These are phyloP conservation scores for Trichoderma parareesei DNA, from an alignment of 495 filamentous ascomycete species.

Conservation along the genomic window DNA sequence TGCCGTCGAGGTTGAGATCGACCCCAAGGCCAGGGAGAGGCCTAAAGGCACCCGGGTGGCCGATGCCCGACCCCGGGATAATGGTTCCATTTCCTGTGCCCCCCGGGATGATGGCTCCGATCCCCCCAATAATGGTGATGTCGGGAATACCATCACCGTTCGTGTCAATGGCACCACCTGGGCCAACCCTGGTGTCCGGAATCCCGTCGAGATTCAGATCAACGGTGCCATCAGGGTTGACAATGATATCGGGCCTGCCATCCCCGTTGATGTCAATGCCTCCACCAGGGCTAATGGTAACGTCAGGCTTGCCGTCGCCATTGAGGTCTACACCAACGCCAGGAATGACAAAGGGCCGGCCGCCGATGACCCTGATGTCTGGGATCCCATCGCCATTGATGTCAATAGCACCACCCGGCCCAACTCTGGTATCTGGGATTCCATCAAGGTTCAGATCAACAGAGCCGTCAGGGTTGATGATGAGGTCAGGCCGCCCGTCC, in stretches of 20 bases:
- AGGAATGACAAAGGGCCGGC: not conserved
- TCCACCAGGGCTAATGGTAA: not conserved
- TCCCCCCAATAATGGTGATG: not conserved
- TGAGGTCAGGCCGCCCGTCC: not conserved
- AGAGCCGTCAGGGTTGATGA: not conserved
- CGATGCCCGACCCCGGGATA: not conserved
- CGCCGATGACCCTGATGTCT: not conserved
- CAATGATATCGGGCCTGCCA: not conserved
- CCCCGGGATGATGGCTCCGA: not conserved
- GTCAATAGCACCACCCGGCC: not conserved
- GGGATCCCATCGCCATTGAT: not conserved
- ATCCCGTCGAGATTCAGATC: slow-evolving; percentile 1
- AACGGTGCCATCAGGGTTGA: not conserved
- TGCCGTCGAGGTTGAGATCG: not conserved
- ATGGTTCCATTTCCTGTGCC: not conserved
- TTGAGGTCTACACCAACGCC: not conserved
- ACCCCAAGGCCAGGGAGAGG: not conserved
- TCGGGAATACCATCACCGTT: not conserved
- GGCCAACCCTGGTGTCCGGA: not conserved
- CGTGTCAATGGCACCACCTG: not conserved
- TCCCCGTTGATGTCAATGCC: not conserved
- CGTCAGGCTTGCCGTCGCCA: not conserved
- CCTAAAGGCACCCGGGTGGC: not conserved
- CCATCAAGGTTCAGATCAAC: slow-evolving; percentile 8
- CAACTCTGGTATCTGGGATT: not conserved